These are phyloP conservation scores for Podospora sp. DNA, from an alignment of 495 filamentous ascomycete species.

Conservation along the genomic window DNA sequence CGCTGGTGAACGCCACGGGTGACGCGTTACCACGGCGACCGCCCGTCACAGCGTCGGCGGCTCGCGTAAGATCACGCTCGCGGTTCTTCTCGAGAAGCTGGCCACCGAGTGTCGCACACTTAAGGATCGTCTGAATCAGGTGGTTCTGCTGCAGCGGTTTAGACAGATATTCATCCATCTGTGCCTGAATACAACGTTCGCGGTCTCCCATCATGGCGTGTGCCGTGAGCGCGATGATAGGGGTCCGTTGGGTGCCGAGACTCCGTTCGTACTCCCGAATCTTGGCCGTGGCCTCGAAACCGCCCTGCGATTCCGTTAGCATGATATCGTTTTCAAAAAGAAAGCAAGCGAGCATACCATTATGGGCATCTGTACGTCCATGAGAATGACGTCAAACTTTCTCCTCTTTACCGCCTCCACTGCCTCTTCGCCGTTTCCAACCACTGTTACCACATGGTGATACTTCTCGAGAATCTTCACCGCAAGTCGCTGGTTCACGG, in stretches of 20 bases:
- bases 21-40: constrained; percentile 34
- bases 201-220: constrained; percentile 99
- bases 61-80: constrained; percentile 48
- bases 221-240: constrained; percentile 95
- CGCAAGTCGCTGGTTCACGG: constrained; percentile 93
- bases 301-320: constrained; percentile 62
- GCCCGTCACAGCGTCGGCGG: constrained; percentile 39
- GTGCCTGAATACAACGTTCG: constrained; percentile 96
- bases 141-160: constrained; percentile 98
- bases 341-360: constrained; percentile 64
- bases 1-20: constrained; percentile 25
- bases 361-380: constrained; percentile 99
- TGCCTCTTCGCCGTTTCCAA: constrained; percentile 91
- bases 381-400: constrained; percentile 94
- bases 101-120: constrained; percentile 89
- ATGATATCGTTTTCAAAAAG: constrained; percentile 13
- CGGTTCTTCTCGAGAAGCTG: constrained; percentile 73
- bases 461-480: constrained; percentile 98
- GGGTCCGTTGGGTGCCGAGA: constrained; percentile 74
- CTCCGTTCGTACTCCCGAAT: constrained; percentile 93
- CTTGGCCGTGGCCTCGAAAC: constrained; percentile 96
- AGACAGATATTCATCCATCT: constrained; percentile 99
- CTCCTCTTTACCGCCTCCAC: constrained; percentile 85
- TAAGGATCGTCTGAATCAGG: constrained; percentile 97
- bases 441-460: constrained; percentile 94